Evolutionary conservation across 331 rosid species (phyloP).

Genomic region (Malus hybrid): DNA sequence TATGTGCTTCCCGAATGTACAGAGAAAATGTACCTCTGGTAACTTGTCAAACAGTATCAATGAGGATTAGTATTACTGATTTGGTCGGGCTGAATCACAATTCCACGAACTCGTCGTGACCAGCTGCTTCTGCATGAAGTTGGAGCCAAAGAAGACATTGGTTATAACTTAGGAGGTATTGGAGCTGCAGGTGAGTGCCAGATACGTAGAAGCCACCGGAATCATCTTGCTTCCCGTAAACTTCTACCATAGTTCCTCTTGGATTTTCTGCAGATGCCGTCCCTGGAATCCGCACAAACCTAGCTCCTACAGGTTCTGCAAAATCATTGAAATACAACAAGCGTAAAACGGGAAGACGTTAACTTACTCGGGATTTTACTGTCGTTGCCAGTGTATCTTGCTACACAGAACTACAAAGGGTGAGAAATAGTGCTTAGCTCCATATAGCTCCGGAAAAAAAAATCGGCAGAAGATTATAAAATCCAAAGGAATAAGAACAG

Average conservation of each 20-base stretch:
- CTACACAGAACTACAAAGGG: no score
- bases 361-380: background rate
- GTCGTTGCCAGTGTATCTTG: background rate
- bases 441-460: conserved; percentile 60
- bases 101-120: conserved; percentile 35
- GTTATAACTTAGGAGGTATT: conserved; percentile 27
- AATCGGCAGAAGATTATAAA: conserved; percentile 20
- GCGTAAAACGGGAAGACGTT: background rate
- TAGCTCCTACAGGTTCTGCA: conserved; percentile 82
- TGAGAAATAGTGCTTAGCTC: conserved; percentile 37
- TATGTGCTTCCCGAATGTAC: background rate
- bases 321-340: background rate
- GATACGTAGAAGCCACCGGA: conserved; percentile 64
- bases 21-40: background rate
- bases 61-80: conserved; percentile 7
- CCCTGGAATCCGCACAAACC: conserved; percentile 81
- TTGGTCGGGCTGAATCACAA: conserved; percentile 54
- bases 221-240: conserved; percentile 90
- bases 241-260: conserved; percentile 86
- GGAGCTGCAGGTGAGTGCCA: conserved; percentile 60
- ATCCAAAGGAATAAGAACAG: background rate
- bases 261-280: conserved; percentile 61
- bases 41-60: background rate
- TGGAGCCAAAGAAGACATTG: conserved; percentile 14
- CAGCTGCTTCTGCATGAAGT: conserved; percentile 26